Evolutionary conservation across 345 rosid species (phyloP).

Genomic region (Laguncularia racemosa): DNA sequence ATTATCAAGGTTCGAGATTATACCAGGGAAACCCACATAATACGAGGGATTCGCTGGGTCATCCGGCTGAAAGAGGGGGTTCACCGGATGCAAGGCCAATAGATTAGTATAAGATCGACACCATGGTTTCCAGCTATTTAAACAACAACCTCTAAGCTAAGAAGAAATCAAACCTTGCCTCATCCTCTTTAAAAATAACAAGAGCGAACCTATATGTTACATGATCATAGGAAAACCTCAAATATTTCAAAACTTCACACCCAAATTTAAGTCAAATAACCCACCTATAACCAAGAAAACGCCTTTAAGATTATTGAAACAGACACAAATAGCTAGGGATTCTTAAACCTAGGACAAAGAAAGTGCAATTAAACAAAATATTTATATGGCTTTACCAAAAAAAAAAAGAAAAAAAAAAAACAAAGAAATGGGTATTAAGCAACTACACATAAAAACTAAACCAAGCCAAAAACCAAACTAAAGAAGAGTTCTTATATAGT

Average conservation of each 20-base stretch:
- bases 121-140: conserved; percentile 26
- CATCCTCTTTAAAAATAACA: too few species aligned
- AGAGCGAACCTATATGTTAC: too few species aligned
- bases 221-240: too few species aligned
- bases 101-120: conserved; percentile 88
- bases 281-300: conserved; percentile 1
- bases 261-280: background rate
- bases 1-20: conserved; percentile 64
- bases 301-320: background rate
- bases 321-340: background rate
- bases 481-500: too few species aligned
- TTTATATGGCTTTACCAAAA: too few species aligned
- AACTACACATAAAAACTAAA: too few species aligned
- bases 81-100: conserved; percentile 73
- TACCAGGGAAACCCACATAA: conserved; percentile 83
- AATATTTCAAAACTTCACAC: too few species aligned
- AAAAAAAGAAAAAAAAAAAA: too few species aligned
- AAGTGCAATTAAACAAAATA: background rate
- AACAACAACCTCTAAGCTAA: background rate
- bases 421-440: too few species aligned
- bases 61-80: conserved; percentile 69
- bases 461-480: too few species aligned
- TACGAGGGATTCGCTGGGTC: conserved; percentile 66
- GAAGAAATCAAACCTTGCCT: too few species aligned
- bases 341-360: background rate